These are phyloP conservation scores for Luzula sylvatica DNA, from an alignment of 176 grass and related monocot genomes.

Conservation along the genomic window DNA sequence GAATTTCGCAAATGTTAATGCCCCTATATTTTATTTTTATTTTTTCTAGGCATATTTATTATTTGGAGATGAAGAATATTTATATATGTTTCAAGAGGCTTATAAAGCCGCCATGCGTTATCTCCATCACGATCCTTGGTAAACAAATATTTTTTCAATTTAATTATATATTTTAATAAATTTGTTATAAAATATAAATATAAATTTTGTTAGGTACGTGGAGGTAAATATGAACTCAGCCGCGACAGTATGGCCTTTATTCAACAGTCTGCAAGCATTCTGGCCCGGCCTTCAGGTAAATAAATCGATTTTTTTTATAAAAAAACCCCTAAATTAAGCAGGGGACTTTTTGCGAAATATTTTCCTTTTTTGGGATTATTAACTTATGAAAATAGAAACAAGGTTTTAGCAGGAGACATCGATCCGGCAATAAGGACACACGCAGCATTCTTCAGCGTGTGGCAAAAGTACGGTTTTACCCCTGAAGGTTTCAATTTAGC, in stretches of 20 bases:
- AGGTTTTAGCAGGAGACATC: slow-evolving; percentile 99
- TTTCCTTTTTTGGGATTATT: slow-evolving; percentile 38
- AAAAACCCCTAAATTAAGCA: slow-evolving; percentile 5
- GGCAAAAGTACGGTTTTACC: slow-evolving; percentile 96
- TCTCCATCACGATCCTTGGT: slow-evolving; percentile 96
- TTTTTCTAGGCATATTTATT: slow-evolving; percentile 84
- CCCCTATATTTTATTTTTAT: no score
- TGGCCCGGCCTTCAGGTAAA: slow-evolving; percentile 99
- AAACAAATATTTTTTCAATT: slow-evolving; percentile 19
- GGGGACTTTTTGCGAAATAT: no score
- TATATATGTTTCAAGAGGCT: slow-evolving; percentile 90
- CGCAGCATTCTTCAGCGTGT: slow-evolving; percentile 95
- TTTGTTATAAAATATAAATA: no score
- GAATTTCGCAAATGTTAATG: no score
- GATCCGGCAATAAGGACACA: slow-evolving; percentile 94
- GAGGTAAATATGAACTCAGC: slow-evolving; percentile 98
- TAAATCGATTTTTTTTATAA: slow-evolving; percentile 17
- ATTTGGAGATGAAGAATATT: slow-evolving; percentile 94
- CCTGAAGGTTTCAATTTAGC: slow-evolving; percentile 96
- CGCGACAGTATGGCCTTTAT: slow-evolving; percentile 91
- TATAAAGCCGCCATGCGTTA: slow-evolving; percentile 87
- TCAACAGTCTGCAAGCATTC: slow-evolving; percentile 97
- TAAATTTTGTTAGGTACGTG: slow-evolving; percentile 62
- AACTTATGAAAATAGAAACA: slow-evolving; percentile 70
- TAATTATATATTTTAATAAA: slow-evolving; percentile 10